Base-by-base conservation (phyloP, 2,329 filamentous ascomycete species). In the Mollisia scopiformis region DNA sequence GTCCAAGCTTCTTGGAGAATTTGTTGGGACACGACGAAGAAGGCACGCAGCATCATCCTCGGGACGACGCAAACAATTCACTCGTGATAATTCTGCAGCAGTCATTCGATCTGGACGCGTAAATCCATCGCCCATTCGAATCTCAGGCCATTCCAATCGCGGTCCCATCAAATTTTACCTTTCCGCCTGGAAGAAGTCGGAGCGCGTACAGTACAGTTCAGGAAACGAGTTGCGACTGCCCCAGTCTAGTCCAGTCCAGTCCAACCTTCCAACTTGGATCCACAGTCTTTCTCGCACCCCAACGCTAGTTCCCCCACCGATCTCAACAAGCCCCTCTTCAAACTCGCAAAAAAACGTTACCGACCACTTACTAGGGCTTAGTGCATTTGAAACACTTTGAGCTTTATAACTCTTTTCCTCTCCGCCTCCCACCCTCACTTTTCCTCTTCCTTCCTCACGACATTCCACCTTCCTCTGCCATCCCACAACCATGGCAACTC, bases 401-500 rank as follows among this genome's bases (percentile, higher is more conserved):
- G 31, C 52, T 61, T 62, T 66, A 66, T 65, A 65, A 61, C 51
- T 53, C 35, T 52, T 31, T 57, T 23, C 41, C 61, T 31, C 35
- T 52, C 37, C 59, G 28, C 41, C 61, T 31, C 46, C 56, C 46
- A 30, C 25, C 53, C 25, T n/a, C n/a, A 27, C 23, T n/a, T 56
- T 35, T 27, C n/a, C 19, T 23, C 61, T 57, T 62, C 37, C 49
- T 57, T 55, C 58, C 21, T 41, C 46, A 59, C 66, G 57, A 64
- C 59, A 62, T 50, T 55, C 50, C 31, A 39, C 33, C n/a, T 39
- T 28, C 33, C 31, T 35, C 49, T 39, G 61, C 61, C 62, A 59
- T 64, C 54, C 28, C 55, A 62, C 52, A 46, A 67, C 59, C 49
- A 71, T 71, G 66, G 65, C 66, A 27, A 63, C 67, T 57, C 64